Base-by-base conservation (phyloP, 2,329 filamentous ascomycete genomes). In the Sporothrix schenckii region DNA sequence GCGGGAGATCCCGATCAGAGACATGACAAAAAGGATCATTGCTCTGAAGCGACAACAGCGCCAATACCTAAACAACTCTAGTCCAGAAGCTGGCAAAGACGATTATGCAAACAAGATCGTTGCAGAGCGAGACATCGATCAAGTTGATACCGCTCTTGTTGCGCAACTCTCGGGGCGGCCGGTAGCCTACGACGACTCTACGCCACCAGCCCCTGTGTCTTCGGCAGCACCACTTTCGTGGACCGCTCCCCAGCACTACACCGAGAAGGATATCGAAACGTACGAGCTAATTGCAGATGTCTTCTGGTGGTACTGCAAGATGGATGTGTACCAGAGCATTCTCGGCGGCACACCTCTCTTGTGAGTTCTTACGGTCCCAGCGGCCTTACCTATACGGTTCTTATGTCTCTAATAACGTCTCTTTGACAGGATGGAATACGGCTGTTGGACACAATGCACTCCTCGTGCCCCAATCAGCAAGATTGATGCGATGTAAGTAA, bases 271-370 rank as follows among this genome's bases (percentile, higher is more conserved):
- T 72, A 85, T 97, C 63, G 89, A 92, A 72, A 89, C 87, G 53
- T 97, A 92, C 76, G 91, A 95, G 76, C 90, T 91, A 19, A 84
- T 95, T 52, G 88, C 91, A 73, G 95, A 98, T 80, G 81, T 98
- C 5, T 96, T 91, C 77, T 99, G 94, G 94, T 97, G 93, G 92
- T 97, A 94, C 78, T 90, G 88, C 75, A 97, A 97, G 79, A 95
- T 97, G 83, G 95, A 98, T 78, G 88, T 92, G 10, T 96, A 94
- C 75, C 94, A 97, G 78, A 93, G 92, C 77, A 88, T 97, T 72
- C 83, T 98, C 30, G 95, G 94, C 74, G 94, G 93, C 10, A 94
- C 94, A 54, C 86, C 86, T 72, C 83, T 96, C 61, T 90, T 97
- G 93, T 97, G 83, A 85, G 93, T 41, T 30, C 61, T 52, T 56